These are phyloP conservation scores for Populus nigra DNA, from an alignment of 345 rosid species.

Conservation along the genomic window DNA sequence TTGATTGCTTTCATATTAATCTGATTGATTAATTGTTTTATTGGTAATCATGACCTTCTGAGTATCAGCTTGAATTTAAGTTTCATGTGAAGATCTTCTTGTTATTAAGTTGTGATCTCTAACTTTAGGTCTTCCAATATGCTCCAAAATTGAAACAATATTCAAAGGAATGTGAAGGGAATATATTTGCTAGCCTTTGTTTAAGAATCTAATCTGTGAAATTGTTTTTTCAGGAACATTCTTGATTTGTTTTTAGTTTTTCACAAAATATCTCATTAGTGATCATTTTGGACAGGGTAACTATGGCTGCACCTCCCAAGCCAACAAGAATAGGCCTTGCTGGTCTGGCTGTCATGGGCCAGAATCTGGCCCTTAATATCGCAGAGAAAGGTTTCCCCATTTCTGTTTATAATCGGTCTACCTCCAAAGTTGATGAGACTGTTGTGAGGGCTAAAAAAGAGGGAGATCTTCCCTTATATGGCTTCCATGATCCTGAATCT, in stretches of 20 bases:
- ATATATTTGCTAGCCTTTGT: neutral
- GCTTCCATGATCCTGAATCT: conserved; percentile 82
- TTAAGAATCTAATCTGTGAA: neutral
- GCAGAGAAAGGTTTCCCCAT: conserved; percentile 96
- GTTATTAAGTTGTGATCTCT: neutral
- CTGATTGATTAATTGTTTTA: neutral
- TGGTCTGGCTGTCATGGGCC: conserved; percentile 98
- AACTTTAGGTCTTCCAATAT: neutral
- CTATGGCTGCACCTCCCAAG: conserved; percentile 54
- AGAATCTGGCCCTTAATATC: conserved; percentile 87
- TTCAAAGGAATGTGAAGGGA: neutral
- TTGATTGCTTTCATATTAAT: neutral
- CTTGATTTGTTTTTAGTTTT: neutral
- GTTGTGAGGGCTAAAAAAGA: conserved; percentile 83
- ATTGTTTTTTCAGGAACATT: neutral
- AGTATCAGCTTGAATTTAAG: neutral
- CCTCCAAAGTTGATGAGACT: conserved; percentile 87
- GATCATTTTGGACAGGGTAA: conserved; percentile 27
- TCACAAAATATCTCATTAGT: conserved; percentile 9
- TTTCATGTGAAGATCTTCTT: neutral
- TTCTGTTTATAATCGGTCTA: conserved; percentile 87
- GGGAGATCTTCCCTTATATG: conserved; percentile 75
- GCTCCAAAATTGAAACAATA: neutral
- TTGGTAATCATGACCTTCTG: neutral
- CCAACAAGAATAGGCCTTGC: conserved; percentile 87